Conservation (phyloP, 257 asterid species). For the Misopates orontium region DNA sequence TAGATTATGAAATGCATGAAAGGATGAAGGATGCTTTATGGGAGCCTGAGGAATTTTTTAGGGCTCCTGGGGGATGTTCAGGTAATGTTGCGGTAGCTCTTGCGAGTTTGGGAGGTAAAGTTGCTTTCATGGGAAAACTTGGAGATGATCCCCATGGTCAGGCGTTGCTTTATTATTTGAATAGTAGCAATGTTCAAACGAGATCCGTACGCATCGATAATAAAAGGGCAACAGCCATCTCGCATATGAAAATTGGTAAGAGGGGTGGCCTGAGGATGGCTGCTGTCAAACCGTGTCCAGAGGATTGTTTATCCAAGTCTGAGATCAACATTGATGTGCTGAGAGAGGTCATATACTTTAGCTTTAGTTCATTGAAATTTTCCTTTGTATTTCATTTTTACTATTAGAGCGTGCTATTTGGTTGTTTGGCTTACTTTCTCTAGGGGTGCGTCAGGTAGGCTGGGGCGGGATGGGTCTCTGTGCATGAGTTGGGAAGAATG, state of each 20-base stretch:
- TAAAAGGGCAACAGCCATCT: conserved; percentile 56
- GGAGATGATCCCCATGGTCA: conserved; percentile 87
- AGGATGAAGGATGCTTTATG: conserved; percentile 61
- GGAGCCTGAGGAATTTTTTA: conserved; percentile 78
- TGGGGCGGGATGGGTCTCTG: too few species aligned
- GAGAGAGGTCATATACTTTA: conserved; percentile 64
- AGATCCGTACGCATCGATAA: conserved; percentile 67
- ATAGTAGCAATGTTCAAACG: conserved; percentile 73
- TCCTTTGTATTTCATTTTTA: not conserved
- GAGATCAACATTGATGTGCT: conserved; percentile 87
- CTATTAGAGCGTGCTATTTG: too few species aligned
- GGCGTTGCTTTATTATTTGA: conserved; percentile 63
- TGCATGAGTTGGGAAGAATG: too few species aligned
- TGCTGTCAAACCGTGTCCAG: conserved; percentile 64
- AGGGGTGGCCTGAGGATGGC: conserved; percentile 78
- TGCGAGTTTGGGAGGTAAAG: conserved; percentile 88
- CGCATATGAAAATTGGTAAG: conserved; percentile 69
- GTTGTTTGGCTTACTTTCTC: not conserved
- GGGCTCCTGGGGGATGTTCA: conserved; percentile 86
- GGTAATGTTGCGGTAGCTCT: conserved; percentile 93
- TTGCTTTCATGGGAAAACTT: conserved; percentile 94
- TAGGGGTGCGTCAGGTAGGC: too few species aligned
- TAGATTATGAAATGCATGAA: conserved; percentile 77
- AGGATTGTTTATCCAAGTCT: conserved; percentile 73
- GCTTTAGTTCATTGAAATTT: conserved; percentile 7